Evolutionary conservation across 495 filamentous ascomycete species (phyloP).

Genomic region (Thozetella sp.): DNA sequence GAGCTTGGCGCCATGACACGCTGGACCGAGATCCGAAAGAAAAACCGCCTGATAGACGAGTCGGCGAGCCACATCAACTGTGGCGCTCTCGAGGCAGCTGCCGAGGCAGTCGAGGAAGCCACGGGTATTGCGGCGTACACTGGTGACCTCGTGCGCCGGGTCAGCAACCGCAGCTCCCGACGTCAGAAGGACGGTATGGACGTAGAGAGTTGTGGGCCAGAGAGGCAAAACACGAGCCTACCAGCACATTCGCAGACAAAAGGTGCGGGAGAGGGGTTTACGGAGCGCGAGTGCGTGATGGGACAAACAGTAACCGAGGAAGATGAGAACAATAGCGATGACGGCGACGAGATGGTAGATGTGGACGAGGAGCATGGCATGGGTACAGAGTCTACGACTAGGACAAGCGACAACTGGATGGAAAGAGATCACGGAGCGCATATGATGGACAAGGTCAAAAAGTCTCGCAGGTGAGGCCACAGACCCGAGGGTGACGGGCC

Average conservation of each 20-base stretch:
- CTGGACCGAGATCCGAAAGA: slow-evolving; percentile 71
- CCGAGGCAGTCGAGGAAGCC: slow-evolving; percentile 29
- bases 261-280: slow-evolving; percentile 18
- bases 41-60: slow-evolving; percentile 61
- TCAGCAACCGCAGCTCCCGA: slow-evolving; percentile 32
- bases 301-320: slow-evolving; percentile 30
- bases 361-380: background rate
- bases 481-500: background rate
- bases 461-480: background rate
- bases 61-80: slow-evolving; percentile 36
- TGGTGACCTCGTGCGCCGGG: slow-evolving; percentile 31
- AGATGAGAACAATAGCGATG: slow-evolving; percentile 6
- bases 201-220: background rate
- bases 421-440: slow-evolving; percentile 13
- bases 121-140: slow-evolving; percentile 27
- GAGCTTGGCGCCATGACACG: slow-evolving; percentile 64
- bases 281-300: slow-evolving; percentile 28
- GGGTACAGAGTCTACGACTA: slow-evolving; percentile 8
- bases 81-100: slow-evolving; percentile 34
- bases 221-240: background rate
- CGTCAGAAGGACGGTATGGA: slow-evolving; percentile 10
- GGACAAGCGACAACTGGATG: slow-evolving; percentile 7
- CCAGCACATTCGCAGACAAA: slow-evolving; percentile 11
- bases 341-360: background rate
- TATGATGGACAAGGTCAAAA: slow-evolving; percentile 10